Evolutionary conservation across 192 early-diverging fungal species (phyloP).

Genomic region (Podila verticillata): DNA sequence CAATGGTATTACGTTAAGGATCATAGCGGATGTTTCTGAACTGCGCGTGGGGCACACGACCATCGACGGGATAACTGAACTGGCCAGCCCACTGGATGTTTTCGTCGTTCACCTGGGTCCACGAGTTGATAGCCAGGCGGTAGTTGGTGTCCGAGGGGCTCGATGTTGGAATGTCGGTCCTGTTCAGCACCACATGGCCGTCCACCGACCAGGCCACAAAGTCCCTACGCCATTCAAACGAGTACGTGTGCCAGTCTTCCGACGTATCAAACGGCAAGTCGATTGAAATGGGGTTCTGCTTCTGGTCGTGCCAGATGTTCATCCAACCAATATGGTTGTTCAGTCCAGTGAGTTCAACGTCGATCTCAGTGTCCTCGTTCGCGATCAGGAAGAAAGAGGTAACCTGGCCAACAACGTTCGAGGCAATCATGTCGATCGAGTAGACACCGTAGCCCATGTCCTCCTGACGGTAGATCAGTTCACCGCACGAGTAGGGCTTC

Average conservation of each 20-base stretch:
- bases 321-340: conserved; percentile 41
- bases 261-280: conserved; percentile 43
- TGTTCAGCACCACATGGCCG: conserved; percentile 30
- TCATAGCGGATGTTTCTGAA: conserved; percentile 45
- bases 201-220: conserved; percentile 40
- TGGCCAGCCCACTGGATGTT: conserved; percentile 41
- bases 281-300: conserved; percentile 39
- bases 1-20: conserved; percentile 5
- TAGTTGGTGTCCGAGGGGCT: conserved; percentile 20
- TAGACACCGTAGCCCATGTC: conserved; percentile 34
- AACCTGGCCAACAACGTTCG: conserved; percentile 41
- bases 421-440: conserved; percentile 47
- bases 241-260: conserved; percentile 35
- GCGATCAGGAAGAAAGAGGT: conserved; percentile 45
- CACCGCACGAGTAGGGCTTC: conserved; percentile 43
- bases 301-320: conserved; percentile 35
- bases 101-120: conserved; percentile 42
- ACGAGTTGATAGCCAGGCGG: conserved; percentile 38
- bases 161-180: conserved; percentile 31
- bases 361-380: conserved; percentile 34
- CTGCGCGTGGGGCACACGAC: conserved; percentile 16
- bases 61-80: conserved; percentile 28
- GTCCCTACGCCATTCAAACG: conserved; percentile 40
- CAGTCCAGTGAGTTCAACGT: conserved; percentile 42
- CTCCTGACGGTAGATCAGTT: conserved; percentile 23